Conservation (phyloP, 2,329 filamentous ascomycete genomes). For the Venturiaceae sp. region DNA sequence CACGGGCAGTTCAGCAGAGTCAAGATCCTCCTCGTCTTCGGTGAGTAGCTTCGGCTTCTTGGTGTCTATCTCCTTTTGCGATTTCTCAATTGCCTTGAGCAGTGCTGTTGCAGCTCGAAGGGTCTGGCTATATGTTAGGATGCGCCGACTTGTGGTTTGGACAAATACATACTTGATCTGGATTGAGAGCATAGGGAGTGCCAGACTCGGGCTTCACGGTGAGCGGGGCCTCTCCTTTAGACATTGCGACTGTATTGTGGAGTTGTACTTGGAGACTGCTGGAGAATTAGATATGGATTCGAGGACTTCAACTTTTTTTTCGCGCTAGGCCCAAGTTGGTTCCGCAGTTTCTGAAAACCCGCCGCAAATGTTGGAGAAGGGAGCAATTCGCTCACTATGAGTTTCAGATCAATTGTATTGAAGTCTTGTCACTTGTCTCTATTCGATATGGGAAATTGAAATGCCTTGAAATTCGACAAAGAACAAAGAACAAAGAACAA, state of each 20-base stretch:
- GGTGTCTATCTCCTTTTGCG: slow-evolving; percentile 33
- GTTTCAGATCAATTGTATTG: too few relatives aligned
- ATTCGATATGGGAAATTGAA: too few relatives aligned
- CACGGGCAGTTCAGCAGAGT: slow-evolving; percentile 38
- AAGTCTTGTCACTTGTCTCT: too few relatives aligned
- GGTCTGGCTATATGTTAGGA: slow-evolving; percentile 29
- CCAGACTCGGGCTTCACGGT: slow-evolving; percentile 23
- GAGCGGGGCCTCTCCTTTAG: slow-evolving; percentile 52
- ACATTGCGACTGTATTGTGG: slow-evolving; percentile 49
- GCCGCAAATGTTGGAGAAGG: neutral
- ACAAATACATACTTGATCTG: slow-evolving; percentile 15
- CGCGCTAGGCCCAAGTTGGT: neutral
- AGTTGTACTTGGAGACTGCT: neutral
- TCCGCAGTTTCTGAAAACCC: too few relatives aligned
- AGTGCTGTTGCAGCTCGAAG: slow-evolving; percentile 51
- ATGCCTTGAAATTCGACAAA: too few relatives aligned
- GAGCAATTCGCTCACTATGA: too few relatives aligned
- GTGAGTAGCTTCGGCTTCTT: slow-evolving; percentile 46
- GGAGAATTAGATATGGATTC: too few relatives aligned
- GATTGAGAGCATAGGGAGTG: slow-evolving; percentile 33
- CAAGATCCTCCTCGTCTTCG: slow-evolving; percentile 34
- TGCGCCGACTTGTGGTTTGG: neutral
- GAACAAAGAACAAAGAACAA: too few relatives aligned
- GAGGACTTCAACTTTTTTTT: neutral
- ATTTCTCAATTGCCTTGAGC: slow-evolving; percentile 45